Evolutionary conservation across 78 protist species (phyloP), one percentile per base, ranked within the genome.

Genomic region (Anaeramoeba ignava): DNA sequence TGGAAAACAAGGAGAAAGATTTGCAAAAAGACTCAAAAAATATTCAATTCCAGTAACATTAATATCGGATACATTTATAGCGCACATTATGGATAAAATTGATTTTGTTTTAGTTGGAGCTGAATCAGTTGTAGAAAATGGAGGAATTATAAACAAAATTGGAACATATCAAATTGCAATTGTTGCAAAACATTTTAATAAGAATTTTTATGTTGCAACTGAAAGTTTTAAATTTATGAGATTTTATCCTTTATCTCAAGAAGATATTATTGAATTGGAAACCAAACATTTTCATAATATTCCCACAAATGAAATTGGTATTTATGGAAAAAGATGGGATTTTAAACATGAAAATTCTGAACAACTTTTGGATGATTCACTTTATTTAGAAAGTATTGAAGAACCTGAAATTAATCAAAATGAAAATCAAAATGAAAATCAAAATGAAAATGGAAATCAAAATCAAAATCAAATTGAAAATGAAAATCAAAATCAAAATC

Each of bases 51-150:
- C 93, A 23, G 95, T 89, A 33, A 88, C 85, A 39, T 41, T 96
- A 33, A 87, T 97, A n/a, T 87, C 92, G 42, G 99, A 96, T 81
- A 83, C 94, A 0, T 94, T 93, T 1, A 95, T 95, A 36, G 96
- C 92, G 3, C 36, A 42, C 54, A 34, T 84, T 40, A 89, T 97
- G 41, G 41, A 54, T 41, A 33, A 88, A 37, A 91, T 92, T n/a
- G 96, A 94, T 68, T 3, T 90, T 27, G 98, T 93, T 1, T 39
- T 97, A 17, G 81, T 90, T 34, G 99, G 99, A 31, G 98, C 99
- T 0, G 98, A 95, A 42, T 98, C 94, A 2, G 96, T 98, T 0
- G 94, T 91, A 38, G 99, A 98, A 84, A 91, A 41, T 39, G 99
- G 99, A 3, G 99, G 99, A 40, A 89, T 98, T 79, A 87, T 97